Percentiles rank a stretch among this genome's conserved stretches.
These are phyloP conservation scores for Camelina sativa DNA, from an alignment of 345 rosid species.

Conservation along the genomic window DNA sequence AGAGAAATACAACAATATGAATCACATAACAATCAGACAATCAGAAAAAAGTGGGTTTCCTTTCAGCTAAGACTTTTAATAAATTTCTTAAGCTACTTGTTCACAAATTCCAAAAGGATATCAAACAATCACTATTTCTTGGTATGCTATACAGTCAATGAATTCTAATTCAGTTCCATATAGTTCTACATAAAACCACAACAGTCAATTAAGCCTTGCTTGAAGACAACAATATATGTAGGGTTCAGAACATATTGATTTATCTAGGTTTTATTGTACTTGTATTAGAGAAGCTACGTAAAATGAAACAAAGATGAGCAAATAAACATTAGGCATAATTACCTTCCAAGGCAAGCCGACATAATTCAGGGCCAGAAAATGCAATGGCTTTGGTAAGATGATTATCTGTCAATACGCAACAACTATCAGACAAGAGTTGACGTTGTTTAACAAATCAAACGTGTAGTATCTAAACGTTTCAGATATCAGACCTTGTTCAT, in stretches of 20 bases:
- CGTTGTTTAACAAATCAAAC: slow-evolving; percentile 28
- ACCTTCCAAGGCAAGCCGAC: slow-evolving; percentile 83
- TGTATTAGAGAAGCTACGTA: neutral
- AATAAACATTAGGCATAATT: slow-evolving; percentile 17
- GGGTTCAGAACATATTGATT: neutral
- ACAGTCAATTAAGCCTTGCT: slow-evolving; percentile 4
- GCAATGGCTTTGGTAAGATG: slow-evolving; percentile 51
- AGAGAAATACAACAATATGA: slow-evolving; percentile 17
- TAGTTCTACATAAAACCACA: slow-evolving; percentile 13
- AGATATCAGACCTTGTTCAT: slow-evolving; percentile 56
- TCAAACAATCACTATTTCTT: slow-evolving; percentile 12
- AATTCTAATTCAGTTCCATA: slow-evolving; percentile 6
- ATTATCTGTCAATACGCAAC: slow-evolving; percentile 51
- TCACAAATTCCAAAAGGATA: slow-evolving; percentile 23
- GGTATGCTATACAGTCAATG: slow-evolving; percentile 7
- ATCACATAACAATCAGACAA: slow-evolving; percentile 18
- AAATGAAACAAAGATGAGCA: slow-evolving; percentile 13
- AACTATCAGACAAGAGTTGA: slow-evolving; percentile 31
- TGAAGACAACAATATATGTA: slow-evolving; percentile 21
- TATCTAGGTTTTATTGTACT: neutral
- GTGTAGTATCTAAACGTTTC: slow-evolving; percentile 22
- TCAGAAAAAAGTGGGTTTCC: neutral
- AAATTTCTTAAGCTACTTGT: neutral
- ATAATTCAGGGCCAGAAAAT: slow-evolving; percentile 59
- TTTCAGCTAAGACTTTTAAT: neutral